These are phyloP conservation scores for Cymbopogon flexuosus DNA, from an alignment of 202 grass and related monocot genomes.

Conservation along the genomic window DNA sequence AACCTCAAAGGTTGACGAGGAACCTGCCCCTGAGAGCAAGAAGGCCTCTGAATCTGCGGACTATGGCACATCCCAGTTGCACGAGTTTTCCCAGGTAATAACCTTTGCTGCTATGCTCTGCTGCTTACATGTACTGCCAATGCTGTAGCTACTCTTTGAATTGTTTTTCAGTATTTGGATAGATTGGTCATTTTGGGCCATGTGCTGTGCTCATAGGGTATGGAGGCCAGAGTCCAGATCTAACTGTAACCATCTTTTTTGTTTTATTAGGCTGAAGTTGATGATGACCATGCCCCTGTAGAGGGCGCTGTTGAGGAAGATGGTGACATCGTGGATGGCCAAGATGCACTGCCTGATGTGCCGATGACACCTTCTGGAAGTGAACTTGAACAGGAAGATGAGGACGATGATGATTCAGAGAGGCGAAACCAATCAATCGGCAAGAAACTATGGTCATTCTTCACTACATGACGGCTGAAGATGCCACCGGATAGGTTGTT, in stretches of 20 bases:
- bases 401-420: conserved; percentile 48
- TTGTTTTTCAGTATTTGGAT: not conserved
- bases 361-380: conserved; percentile 58
- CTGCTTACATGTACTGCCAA: not conserved
- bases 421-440: conserved; percentile 60
- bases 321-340: conserved; percentile 37
- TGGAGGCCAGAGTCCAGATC: not conserved
- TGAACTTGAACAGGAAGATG: conserved; percentile 44
- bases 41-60: conserved; percentile 35
- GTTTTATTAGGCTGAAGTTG: conserved; percentile 50
- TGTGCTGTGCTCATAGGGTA: not conserved
- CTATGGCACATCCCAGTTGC: conserved; percentile 43
- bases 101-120: not conserved
- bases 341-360: conserved; percentile 32
- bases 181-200: not conserved
- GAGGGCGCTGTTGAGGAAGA: conserved; percentile 34
- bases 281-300: conserved; percentile 35
- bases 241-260: not conserved
- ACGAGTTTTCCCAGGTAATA: conserved; percentile 52
- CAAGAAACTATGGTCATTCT: conserved; percentile 91
- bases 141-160: not conserved
- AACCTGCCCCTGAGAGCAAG: conserved; percentile 35
- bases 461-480: conserved; percentile 63
- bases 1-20: conserved; percentile 49
- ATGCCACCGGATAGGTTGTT: conserved; percentile 37